These are phyloP conservation scores for Nitzschia palea DNA, from an alignment of 108 stramenopile genomes.

Conservation along the genomic window DNA sequence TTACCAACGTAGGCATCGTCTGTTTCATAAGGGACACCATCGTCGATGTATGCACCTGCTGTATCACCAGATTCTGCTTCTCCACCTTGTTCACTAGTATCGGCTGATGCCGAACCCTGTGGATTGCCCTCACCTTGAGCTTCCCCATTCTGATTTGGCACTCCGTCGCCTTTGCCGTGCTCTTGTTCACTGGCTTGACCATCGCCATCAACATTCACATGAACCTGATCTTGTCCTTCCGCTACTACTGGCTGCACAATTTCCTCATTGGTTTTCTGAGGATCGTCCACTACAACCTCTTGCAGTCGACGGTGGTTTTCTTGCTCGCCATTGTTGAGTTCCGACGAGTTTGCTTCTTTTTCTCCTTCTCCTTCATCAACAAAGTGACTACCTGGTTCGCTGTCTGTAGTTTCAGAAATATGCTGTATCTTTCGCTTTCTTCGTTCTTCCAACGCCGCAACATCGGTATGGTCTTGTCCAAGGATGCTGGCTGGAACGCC, in stretches of 20 bases:
- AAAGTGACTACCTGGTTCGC: constrained; percentile 5
- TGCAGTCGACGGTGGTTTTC: constrained; percentile 13
- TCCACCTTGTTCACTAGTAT: not conserved
- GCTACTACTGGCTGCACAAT: too few species aligned
- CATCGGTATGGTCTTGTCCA: constrained; percentile 51
- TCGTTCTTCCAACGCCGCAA: constrained; percentile 48
- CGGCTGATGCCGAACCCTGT: not conserved
- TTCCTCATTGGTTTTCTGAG: too few species aligned
- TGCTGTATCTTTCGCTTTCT: constrained; percentile 30
- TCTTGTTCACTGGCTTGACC: not conserved
- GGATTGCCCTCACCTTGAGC: not conserved
- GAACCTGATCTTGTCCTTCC: constrained; percentile 2
- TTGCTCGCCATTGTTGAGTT: constrained; percentile 22
- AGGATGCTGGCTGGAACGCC: constrained; percentile 68
- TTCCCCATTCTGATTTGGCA: not conserved
- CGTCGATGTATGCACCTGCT: not conserved
- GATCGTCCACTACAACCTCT: too few species aligned
- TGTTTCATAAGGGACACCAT: not conserved
- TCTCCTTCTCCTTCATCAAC: constrained; percentile 10
- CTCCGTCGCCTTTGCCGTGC: constrained; percentile 3
- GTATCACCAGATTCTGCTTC: not conserved
- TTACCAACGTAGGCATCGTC: constrained; percentile 28
- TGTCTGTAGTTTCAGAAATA: not conserved
- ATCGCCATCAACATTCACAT: not conserved
- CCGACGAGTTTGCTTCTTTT: not conserved